A percentile compares a stretch with the other conserved stretches of the same genome.
phyloP scores from a whole-genome alignment of 805 yeast genomes.

The Vanderwaltozyma tropicalis region DNA sequence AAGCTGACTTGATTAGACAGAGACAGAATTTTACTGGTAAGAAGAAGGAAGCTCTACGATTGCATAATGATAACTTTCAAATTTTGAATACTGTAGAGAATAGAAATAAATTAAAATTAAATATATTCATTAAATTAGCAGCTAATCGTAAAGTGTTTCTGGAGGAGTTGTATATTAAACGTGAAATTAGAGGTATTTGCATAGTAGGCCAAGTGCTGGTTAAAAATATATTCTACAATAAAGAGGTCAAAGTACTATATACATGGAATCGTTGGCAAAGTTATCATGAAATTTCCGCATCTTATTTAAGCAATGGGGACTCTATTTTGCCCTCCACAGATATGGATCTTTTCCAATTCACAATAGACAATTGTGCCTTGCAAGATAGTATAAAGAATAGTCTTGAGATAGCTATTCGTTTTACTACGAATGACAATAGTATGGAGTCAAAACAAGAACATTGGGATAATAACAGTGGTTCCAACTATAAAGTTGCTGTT shows the following conservation, averaged over 20 bases:
- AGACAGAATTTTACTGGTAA: background rate
- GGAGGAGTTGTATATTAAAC: conserved; percentile 14
- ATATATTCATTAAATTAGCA: conserved; percentile 22
- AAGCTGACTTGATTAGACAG: background rate
- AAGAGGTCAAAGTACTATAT: conserved; percentile 60
- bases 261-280: conserved; percentile 75
- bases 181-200: conserved; percentile 7
- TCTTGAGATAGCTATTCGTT: conserved; percentile 24
- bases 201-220: conserved; percentile 73
- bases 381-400: conserved; percentile 8
- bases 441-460: conserved; percentile 15
- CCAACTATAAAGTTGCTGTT: conserved; percentile 18
- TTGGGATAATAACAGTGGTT: conserved; percentile 26
- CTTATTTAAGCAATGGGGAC: conserved; percentile 24
- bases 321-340: conserved; percentile 22
- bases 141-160: conserved; percentile 17
- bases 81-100: conserved; percentile 22
- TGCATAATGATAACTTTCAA: conserved; percentile 22
- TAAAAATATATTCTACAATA: conserved; percentile 59
- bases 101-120: conserved; percentile 16
- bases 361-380: conserved; percentile 15
- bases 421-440: conserved; percentile 13
- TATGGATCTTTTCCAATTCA: conserved; percentile 26
- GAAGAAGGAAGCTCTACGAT: conserved; percentile 6
- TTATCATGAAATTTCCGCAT: conserved; percentile 27